Base-by-base conservation (phyloP, 2,329 filamentous ascomycete genomes). In the Uncinocarpus reesii region DNA sequence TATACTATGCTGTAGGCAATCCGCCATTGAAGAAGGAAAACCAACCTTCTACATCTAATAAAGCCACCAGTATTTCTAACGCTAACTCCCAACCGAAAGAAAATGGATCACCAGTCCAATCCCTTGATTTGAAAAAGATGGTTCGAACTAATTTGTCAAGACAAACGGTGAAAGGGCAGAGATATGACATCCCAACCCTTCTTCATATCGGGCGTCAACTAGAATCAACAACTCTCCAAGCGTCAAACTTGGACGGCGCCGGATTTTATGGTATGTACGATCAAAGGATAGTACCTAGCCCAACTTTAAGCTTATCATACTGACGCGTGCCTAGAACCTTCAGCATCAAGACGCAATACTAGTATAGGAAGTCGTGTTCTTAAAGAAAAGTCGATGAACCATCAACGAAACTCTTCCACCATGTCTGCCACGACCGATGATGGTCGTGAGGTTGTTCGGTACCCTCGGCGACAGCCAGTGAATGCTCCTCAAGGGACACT, bases 161-260 rank as follows among this genome's bases (percentile, higher is more conserved):
- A 15, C 35, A 11, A 16, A 13, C 3, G 26, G 13, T 13, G 8
- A 42, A 55, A 21, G 18, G 43, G 28, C 42, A 51, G 59, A 62
- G 59, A 65, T 69, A 69, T 55, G 62, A 61, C 35, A 60, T 67
- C 46, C 58, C 58, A 49, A 64, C 64, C 6, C 56, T 69, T 34
- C 54, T 68, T 58, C 60, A 60, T 29, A 54, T 68, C 44, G 57
- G 54, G 46, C 53, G 55, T 41, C 55, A 56, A 38, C 5, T 54
- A 13, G 50, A 35, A 15, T 8, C 32, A 20, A 26, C 16, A 36
- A 41, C 24, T 15, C 10, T 41, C 24, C 37, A 42, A 41, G 28
- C 4, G 16, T 11, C 18, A 4, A 26, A 29, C 37, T 36, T 13
- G n/a, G 29, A 38, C 24, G 7, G 45, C 16, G 7, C 21, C 24